A percentile compares a stretch with the other conserved stretches of the same genome.
Conservation (phyloP, 2,329 filamentous ascomycete genomes). For the Apiospora kogelbergensis region DNA sequence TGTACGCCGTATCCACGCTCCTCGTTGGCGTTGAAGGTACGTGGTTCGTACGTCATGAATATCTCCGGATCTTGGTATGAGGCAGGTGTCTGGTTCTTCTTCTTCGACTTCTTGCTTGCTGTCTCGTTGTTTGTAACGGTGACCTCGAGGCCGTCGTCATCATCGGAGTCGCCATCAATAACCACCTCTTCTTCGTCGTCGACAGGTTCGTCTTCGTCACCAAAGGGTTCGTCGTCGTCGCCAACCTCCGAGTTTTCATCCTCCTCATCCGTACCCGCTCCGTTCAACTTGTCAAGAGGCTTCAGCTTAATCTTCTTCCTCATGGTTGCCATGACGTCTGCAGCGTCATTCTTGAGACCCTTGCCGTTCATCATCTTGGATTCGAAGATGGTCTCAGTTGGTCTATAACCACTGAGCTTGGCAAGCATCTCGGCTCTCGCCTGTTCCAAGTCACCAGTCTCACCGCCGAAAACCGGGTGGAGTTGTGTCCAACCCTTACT, state of each 20-base stretch:
- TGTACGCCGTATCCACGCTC: conserved; percentile 93
- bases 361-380: conserved; percentile 14
- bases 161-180: conserved; percentile 40
- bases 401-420: conserved; percentile 83
- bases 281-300: conserved; percentile 33
- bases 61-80: conserved; percentile 83
- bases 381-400: conserved; percentile 95
- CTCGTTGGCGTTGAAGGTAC: conserved; percentile 77
- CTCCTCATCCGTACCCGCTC: not conserved
- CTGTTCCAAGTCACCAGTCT: conserved; percentile 63
- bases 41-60: conserved; percentile 95
- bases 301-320: conserved; percentile 53
- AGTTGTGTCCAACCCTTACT: conserved; percentile 71
- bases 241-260: not conserved
- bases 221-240: not conserved
- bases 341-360: conserved; percentile 45
- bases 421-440: conserved; percentile 85
- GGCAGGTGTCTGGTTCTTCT: conserved; percentile 35
- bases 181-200: conserved; percentile 38
- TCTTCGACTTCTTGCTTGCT: conserved; percentile 44
- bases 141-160: conserved; percentile 67
- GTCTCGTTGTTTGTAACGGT: conserved; percentile 64
- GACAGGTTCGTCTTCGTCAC: conserved; percentile 23
- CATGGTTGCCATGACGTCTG: conserved; percentile 58
- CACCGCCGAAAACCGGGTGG: conserved; percentile 77